Base-by-base conservation (phyloP, 371 early-diverging fungal species). In the Fennellomyces sp. region DNA sequence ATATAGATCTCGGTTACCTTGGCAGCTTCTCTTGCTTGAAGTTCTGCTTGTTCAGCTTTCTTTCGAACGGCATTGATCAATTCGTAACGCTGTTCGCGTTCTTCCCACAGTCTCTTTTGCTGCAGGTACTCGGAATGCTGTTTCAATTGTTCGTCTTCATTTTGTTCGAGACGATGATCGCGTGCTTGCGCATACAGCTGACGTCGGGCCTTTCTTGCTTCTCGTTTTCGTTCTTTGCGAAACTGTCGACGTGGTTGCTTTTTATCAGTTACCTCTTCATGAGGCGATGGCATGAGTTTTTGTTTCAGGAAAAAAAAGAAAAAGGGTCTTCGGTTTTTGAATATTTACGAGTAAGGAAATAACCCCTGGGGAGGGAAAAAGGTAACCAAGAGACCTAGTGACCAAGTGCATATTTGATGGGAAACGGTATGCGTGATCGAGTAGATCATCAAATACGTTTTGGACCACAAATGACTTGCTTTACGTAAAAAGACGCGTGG, bases 71-170 rank as follows among this genome's bases (percentile, higher is more conserved):
- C 23, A 21, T 63, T 63, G 25, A 58, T 52, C 45, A 63, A n/a
- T 5, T 51, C 38, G 17, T 63, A 58, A 23, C 57, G 38, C 41
- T 63, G 51, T 28, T 63, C 64, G 11, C 64, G 35, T 28, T 58
- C 64, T 30, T 63, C 64, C 64, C 64, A 63, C 10, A 36, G 38
- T 41, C 26, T 29, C 28, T 63, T 63, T 58, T 63, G 64, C 42
- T 55, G 62, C 1, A 49, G 5, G 39, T 61, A 61, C 12, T 42
- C 23, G 1, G 62, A 51, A 33, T 52, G 64, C 0, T 38, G 35
- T 30, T 57, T 52, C 36, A 39, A 30, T 45, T 29, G 33, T 45
- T 41, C 53, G 23, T 58, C 45, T 28, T 56, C 47, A 13, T 21
- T 23, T 28, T 35, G 33, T 6, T 27, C 28, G 19, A 12, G 12